Evolutionary conservation across 2,329 filamentous ascomycete species (phyloP).

Genomic region (Diplodia corticola): DNA sequence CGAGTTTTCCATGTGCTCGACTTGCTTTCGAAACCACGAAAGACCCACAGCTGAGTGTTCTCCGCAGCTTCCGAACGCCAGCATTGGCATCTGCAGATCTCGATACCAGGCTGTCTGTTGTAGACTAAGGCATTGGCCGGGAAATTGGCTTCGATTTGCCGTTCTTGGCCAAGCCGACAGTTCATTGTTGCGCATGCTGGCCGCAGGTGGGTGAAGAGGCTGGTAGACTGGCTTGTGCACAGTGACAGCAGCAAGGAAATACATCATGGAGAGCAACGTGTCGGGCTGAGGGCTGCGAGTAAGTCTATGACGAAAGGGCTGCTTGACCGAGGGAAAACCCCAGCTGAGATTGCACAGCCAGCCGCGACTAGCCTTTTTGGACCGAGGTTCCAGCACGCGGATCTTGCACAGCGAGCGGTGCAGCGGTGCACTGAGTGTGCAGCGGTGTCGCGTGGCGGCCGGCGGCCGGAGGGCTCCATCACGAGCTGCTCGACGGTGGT

Average conservation of each 20-base stretch:
- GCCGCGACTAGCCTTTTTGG: neutral
- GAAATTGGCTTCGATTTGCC: neutral
- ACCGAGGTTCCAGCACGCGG: neutral
- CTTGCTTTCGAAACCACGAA: too few species aligned
- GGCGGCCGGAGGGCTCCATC: neutral
- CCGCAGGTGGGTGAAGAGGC: too few species aligned
- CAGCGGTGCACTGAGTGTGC: neutral
- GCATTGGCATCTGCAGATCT: too few species aligned
- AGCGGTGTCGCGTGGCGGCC: neutral
- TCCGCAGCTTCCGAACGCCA: too few species aligned
- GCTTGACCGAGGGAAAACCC: neutral
- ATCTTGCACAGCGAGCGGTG: neutral
- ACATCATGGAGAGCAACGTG: neutral
- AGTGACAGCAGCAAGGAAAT: neutral
- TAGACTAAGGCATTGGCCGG: neutral
- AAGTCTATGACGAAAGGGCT: neutral
- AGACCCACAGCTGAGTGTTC: too few species aligned
- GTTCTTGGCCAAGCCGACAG: neutral
- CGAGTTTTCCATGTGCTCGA: too few species aligned
- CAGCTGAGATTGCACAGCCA: neutral
- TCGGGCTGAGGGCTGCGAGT: neutral
- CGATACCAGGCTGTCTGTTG: neutral
- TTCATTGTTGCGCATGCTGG: too few species aligned
- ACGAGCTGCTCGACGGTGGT: neutral
- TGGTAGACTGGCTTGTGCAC: neutral